phyloP scores from a whole-genome alignment of 2,329 filamentous ascomycete species.

The Calonectria pauciramosa region DNA sequence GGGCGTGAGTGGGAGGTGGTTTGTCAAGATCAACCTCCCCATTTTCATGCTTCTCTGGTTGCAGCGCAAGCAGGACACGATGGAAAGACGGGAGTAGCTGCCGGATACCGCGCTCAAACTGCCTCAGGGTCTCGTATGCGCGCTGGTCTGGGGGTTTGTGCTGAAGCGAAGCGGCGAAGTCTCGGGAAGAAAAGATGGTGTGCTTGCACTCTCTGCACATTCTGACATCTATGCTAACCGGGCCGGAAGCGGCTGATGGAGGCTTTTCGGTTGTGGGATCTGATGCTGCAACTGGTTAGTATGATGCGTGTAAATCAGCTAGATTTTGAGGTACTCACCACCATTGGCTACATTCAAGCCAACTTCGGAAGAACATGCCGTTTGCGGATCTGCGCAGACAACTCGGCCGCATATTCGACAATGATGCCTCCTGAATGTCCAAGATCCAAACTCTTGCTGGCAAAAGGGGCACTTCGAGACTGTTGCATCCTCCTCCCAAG shows the following conservation, averaged over 20 bases:
- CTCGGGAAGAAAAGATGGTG: slow-evolving; percentile 74
- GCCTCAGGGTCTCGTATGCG: slow-evolving; percentile 84
- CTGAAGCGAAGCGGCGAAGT: slow-evolving; percentile 80
- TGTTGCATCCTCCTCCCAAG: slow-evolving; percentile 91
- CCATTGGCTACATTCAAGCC: slow-evolving; percentile 69
- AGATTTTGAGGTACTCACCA: slow-evolving; percentile 33
- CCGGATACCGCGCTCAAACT: slow-evolving; percentile 90
- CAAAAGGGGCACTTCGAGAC: slow-evolving; percentile 92
- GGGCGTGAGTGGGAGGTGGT: slow-evolving; percentile 68
- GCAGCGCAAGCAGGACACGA: slow-evolving; percentile 78
- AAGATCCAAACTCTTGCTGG: slow-evolving; percentile 93
- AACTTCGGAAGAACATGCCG: slow-evolving; percentile 87
- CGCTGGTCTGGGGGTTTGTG: slow-evolving; percentile 81
- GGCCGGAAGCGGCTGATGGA: slow-evolving; percentile 50
- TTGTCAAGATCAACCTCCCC: slow-evolving; percentile 54
- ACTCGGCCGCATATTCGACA: slow-evolving; percentile 94
- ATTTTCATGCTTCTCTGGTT: slow-evolving; percentile 62
- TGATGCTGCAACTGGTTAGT: slow-evolving; percentile 31
- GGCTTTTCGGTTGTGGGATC: slow-evolving; percentile 58
- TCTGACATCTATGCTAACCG: slow-evolving; percentile 83
- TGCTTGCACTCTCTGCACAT: slow-evolving; percentile 91
- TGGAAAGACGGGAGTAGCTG: slow-evolving; percentile 88
- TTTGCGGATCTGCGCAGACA: slow-evolving; percentile 89
- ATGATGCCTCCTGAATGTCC: slow-evolving; percentile 94
- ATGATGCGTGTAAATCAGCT: not conserved